These are phyloP conservation scores for Leishmania major DNA, from an alignment of 208 protist species.

Conservation along the genomic window DNA sequence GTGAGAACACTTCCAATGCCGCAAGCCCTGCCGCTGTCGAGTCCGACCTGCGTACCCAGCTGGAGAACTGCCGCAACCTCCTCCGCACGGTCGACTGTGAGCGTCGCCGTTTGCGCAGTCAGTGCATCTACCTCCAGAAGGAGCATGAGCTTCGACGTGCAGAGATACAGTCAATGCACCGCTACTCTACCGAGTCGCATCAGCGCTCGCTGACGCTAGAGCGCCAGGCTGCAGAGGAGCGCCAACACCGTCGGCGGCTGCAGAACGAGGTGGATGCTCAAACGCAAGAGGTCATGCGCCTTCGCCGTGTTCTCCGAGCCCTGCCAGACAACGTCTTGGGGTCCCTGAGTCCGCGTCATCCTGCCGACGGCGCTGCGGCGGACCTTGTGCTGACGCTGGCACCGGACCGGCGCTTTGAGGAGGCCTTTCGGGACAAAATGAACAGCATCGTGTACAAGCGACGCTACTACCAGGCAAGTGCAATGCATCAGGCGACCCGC, in stretches of 20 bases:
- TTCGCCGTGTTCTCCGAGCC: conserved; percentile 54
- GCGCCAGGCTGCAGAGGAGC: conserved; percentile 15
- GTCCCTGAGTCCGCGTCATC: conserved; percentile 8
- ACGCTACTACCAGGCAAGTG: conserved; percentile 21
- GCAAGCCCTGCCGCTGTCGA: conserved; percentile 1
- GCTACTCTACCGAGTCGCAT: conserved; percentile 35
- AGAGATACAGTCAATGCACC: conserved; percentile 28
- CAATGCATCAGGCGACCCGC: conserved; percentile 33
- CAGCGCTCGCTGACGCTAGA: conserved; percentile 31
- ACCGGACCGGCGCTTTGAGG: conserved; percentile 74
- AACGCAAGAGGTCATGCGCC: conserved; percentile 51
- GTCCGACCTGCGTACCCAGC: conserved; percentile 26
- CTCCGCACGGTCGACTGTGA: conserved; percentile 66
- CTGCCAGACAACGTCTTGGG: conserved; percentile 31
- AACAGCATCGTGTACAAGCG: conserved; percentile 47
- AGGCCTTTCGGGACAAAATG: conserved; percentile 84
- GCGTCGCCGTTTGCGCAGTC: conserved; percentile 38
- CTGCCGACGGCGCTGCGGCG: neutral
- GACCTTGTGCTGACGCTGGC: conserved; percentile 35
- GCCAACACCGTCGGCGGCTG: conserved; percentile 19
- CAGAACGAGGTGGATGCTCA: conserved; percentile 27
- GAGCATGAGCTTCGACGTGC: conserved; percentile 24
- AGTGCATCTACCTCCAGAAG: conserved; percentile 29
- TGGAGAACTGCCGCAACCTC: conserved; percentile 44
- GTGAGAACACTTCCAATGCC: neutral